phyloP scores from a whole-genome alignment of 768 basidiomycete genomes.

The Agaricus sinodeliciosus region DNA sequence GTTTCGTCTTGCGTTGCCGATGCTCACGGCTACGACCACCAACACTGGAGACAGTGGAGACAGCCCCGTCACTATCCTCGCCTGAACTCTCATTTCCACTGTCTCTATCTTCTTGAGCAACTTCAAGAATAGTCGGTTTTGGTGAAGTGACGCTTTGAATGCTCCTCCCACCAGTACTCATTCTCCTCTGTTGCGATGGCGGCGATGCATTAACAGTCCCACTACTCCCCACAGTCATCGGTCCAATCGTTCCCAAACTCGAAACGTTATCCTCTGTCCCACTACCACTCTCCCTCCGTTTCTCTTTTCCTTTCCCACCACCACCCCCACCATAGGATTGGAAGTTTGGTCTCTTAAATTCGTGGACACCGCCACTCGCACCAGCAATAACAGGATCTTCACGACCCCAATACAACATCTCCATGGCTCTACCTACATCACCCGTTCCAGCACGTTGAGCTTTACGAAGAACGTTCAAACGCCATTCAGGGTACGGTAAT shows the following conservation, averaged over 20 bases:
- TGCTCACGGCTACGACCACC: constrained; percentile 1
- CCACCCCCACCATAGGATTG: background rate
- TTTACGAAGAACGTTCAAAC: constrained; percentile 37
- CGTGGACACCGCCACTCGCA: constrained; percentile 5
- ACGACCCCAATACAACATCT: constrained; percentile 24
- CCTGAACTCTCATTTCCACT: constrained; percentile 8
- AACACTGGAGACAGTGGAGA: background rate
- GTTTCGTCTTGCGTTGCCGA: too few relatives aligned
- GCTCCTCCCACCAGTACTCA: constrained; percentile 8
- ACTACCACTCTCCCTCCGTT: constrained; percentile 5
- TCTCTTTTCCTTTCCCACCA: constrained; percentile 13
- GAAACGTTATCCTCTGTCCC: constrained; percentile 6
- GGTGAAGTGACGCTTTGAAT: background rate
- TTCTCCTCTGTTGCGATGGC: constrained; percentile 5
- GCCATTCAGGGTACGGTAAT: constrained; percentile 66
- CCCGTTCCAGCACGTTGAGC: constrained; percentile 56
- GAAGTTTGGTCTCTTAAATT: background rate
- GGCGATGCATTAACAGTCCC: constrained; percentile 11
- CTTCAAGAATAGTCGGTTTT: background rate
- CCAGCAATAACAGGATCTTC: constrained; percentile 11
- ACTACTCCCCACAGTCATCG: constrained; percentile 9
- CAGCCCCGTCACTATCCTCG: constrained; percentile 10
- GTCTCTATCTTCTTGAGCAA: constrained; percentile 1
- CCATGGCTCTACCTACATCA: constrained; percentile 48
- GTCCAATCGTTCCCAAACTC: constrained; percentile 9